A percentile compares a stretch with the other conserved stretches of the same genome.
phyloP scores from a whole-genome alignment of 139 green algal species.

The Gonium pectorale region DNA sequence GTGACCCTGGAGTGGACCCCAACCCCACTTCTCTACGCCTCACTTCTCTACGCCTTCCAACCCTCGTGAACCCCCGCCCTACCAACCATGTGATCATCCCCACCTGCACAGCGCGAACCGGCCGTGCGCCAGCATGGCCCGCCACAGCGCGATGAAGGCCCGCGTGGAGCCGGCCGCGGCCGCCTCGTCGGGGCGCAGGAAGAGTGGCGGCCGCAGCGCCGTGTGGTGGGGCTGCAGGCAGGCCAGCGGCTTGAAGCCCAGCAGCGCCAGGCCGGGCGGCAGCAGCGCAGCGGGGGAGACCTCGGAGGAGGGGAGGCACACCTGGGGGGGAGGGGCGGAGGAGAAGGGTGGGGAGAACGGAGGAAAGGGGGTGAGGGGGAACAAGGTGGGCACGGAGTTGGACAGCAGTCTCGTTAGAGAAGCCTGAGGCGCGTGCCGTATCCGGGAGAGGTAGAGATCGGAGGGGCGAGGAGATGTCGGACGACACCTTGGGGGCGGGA shows the following conservation, averaged over 20 bases:
- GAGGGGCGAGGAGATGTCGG: too few relatives aligned
- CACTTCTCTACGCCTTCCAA: too few relatives aligned
- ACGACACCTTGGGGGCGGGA: too few relatives aligned
- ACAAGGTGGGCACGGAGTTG: too few relatives aligned
- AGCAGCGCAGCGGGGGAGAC: neutral
- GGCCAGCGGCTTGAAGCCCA: conserved; percentile 78
- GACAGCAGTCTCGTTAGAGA: too few relatives aligned
- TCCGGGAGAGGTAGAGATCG: too few relatives aligned
- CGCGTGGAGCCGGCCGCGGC: conserved; percentile 53
- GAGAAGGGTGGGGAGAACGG: neutral
- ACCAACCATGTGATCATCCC: too few relatives aligned
- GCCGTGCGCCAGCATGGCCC: conserved; percentile 44
- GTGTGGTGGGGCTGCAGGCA: conserved; percentile 71
- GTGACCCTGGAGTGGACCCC: too few relatives aligned
- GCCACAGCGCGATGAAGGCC: conserved; percentile 75
- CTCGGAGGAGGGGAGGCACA: neutral
- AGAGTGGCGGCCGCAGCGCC: conserved; percentile 51
- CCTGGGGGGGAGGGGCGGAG: neutral
- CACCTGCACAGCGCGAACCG: conserved; percentile 65
- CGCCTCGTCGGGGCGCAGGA: conserved; percentile 82
- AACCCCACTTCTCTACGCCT: too few relatives aligned
- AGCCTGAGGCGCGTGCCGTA: too few relatives aligned
- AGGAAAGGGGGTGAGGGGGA: neutral
- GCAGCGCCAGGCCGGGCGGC: conserved; percentile 60
- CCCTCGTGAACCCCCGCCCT: too few relatives aligned